Conservation (phyloP, 345 rosid genomes). For the Pseudoturritis turrita region DNA sequence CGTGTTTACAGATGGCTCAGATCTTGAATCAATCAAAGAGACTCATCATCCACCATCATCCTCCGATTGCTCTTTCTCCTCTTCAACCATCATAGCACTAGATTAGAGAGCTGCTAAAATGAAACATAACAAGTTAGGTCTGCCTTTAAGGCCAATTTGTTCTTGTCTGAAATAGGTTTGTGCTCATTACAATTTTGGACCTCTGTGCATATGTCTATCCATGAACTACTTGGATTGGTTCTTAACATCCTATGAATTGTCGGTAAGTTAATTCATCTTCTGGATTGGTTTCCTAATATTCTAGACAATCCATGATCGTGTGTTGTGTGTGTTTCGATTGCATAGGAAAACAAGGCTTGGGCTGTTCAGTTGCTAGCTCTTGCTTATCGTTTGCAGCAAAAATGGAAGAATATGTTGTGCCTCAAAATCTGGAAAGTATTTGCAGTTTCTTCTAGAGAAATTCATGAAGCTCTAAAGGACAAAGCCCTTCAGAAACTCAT, state of each 20-base stretch:
- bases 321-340: constrained; percentile 4
- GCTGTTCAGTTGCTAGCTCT: constrained; percentile 56
- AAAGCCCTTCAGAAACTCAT: too few species aligned
- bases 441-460: too few species aligned
- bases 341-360: constrained; percentile 60
- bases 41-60: too few species aligned
- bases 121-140: too few species aligned
- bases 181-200: constrained; percentile 55
- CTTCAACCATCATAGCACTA: too few species aligned
- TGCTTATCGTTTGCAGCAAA: constrained; percentile 77
- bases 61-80: too few species aligned
- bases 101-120: too few species aligned
- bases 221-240: constrained; percentile 72
- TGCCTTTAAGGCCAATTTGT: constrained; percentile 18
- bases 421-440: too few species aligned
- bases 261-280: constrained; percentile 45
- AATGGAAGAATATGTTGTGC: constrained; percentile 65
- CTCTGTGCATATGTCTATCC: constrained; percentile 46
- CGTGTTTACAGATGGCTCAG: too few species aligned
- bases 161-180: constrained; percentile 43
- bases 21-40: too few species aligned
- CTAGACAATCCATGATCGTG: background rate
- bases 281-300: background rate
- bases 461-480: too few species aligned
- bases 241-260: constrained; percentile 52